These are phyloP conservation scores for Penicillium riverlandense DNA, from an alignment of 495 filamentous ascomycete species.

Conservation along the genomic window DNA sequence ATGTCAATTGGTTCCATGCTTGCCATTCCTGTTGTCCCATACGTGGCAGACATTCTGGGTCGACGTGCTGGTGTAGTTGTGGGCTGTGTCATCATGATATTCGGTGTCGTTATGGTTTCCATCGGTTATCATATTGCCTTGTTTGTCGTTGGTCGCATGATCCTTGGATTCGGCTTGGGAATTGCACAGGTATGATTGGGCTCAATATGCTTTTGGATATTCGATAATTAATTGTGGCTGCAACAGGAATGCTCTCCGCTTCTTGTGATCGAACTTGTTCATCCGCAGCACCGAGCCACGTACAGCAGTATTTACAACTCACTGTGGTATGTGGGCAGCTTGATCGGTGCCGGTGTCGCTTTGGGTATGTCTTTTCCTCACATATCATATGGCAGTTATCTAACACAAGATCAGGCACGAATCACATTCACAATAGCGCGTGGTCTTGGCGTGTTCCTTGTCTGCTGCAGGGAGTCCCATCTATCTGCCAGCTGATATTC, in stretches of 20 bases:
- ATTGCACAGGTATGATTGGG: constrained; percentile 37
- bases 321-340: constrained; percentile 45
- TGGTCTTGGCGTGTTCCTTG: constrained; percentile 46
- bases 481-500: constrained; percentile 37
- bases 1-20: constrained; percentile 60
- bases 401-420: constrained; percentile 28
- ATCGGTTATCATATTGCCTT: constrained; percentile 42
- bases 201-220: neutral
- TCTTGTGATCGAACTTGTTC: constrained; percentile 56
- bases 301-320: constrained; percentile 61
- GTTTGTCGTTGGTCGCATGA: constrained; percentile 48
- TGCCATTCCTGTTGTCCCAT: constrained; percentile 58
- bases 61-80: constrained; percentile 54
- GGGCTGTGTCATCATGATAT: constrained; percentile 60
- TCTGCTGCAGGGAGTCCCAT: constrained; percentile 41
- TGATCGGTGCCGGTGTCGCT: constrained; percentile 20
- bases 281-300: constrained; percentile 60
- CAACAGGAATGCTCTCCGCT: constrained; percentile 53
- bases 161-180: constrained; percentile 56
- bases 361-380: constrained; percentile 5
- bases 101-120: constrained; percentile 58
- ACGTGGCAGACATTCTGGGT: constrained; percentile 54
- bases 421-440: constrained; percentile 25
- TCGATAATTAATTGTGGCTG: neutral
- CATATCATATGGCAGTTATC: constrained; percentile 33